These are phyloP conservation scores for Claviceps pusilla DNA, from an alignment of 2,329 filamentous ascomycete genomes.

Conservation along the genomic window DNA sequence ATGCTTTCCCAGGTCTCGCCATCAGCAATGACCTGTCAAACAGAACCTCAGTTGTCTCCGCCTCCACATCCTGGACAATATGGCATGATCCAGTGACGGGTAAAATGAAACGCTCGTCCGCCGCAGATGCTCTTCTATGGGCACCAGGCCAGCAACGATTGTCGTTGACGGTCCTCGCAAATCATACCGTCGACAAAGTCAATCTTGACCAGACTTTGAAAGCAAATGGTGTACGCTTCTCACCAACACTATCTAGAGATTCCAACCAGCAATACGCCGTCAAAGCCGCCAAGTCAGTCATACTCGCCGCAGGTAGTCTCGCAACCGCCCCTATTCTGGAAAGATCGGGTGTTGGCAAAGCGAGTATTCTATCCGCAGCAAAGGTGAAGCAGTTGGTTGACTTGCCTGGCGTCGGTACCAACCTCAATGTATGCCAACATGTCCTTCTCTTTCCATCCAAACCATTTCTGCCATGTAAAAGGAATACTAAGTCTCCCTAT, in stretches of 20 bases:
- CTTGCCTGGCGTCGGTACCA: conserved; percentile 36
- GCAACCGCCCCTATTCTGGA: conserved; percentile 27
- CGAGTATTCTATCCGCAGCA: conserved; percentile 28
- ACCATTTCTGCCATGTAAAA: not conserved
- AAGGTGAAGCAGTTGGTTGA: conserved; percentile 33
- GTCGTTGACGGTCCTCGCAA: conserved; percentile 17
- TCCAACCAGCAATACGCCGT: conserved; percentile 16
- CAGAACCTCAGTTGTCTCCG: conserved; percentile 10
- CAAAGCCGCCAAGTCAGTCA: conserved; percentile 4
- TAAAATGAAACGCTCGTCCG: conserved; percentile 10
- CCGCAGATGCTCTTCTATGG: conserved; percentile 17
- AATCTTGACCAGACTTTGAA: conserved; percentile 12
- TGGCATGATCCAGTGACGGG: conserved; percentile 9
- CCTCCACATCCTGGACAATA: conserved; percentile 12
- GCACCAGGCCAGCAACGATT: conserved; percentile 12
- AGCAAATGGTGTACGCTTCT: conserved; percentile 4
- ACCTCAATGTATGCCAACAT: conserved; percentile 8
- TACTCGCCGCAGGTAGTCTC: conserved; percentile 8
- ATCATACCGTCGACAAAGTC: conserved; percentile 20
- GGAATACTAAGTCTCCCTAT: not conserved
- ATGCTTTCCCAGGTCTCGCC: conserved; percentile 8
- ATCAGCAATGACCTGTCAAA: conserved; percentile 12
- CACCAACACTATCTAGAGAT: conserved; percentile 29
- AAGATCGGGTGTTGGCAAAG: conserved; percentile 38
- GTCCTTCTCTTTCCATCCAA: too few relatives aligned